Base-by-base conservation (phyloP, 2,329 filamentous ascomycete species). In the Blastomyces gilchristii region DNA sequence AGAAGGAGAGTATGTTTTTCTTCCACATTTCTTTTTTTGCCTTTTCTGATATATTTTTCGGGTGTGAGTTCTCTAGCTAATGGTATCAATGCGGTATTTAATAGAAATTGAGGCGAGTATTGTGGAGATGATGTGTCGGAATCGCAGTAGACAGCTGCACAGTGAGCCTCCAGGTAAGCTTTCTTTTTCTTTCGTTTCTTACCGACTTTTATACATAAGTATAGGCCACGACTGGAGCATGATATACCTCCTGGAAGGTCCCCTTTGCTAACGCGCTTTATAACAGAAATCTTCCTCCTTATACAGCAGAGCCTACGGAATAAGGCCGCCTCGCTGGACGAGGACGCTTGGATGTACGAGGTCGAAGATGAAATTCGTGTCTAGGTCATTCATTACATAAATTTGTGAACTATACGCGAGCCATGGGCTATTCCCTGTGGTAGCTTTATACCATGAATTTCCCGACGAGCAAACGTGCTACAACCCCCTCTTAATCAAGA, bases 291-390 rank as follows among this genome's bases (percentile, higher is more conserved):
- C 3, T 79, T 91, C 34, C 85, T 88, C 66, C 82, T 85, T 28
- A 83, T 91, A 58, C 83, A 85, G 66, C 83, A 85, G 43, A 91
- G 87, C 72, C 78, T 95, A 62, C 81, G 85, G 68, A 84, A 84
- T 64, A 90, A 91, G 72, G 87, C 91, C 1, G 83, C 84, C 18
- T 85, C 87, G 16, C 77, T 96, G 59, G 83, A 89, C 28, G 89
- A 94, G 60, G 91, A 96, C 71, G 89, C 87, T 69, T 96, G 91
- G 91, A 95, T 96, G 87, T 96, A 89, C 75, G 90, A 92, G 73
- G 79, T 84, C 1, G 88, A 90, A 69, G 81, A 84, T 62, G 77
- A 80, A 65, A 74, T 68, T 61, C 71, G 60, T 37, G 67, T 67
- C 49, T 75, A 67, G 71, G 5, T 47, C 43, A 47, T 47, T n/a